Base-by-base conservation (phyloP, 352 stramenopile species). In the Phytopythium helicoides region DNA sequence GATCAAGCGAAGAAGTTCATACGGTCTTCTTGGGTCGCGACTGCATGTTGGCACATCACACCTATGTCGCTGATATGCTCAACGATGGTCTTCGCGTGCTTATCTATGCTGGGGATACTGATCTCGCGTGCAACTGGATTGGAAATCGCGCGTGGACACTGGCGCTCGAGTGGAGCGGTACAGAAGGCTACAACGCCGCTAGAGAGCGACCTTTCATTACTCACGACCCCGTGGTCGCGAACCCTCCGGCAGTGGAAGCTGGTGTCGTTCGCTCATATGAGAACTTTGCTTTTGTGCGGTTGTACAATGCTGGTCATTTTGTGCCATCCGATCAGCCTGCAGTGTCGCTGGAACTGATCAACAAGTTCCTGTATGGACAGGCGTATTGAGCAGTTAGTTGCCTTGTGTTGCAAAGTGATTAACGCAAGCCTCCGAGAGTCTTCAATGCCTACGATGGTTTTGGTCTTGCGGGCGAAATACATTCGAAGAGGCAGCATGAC, bases 51-150 rank as follows among this genome's bases (percentile, higher is more conserved):
- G 74, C 91, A 38, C 98, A 95, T 58, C 74, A 90, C 23, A 50
- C 77, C 16, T 81, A 90, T 41, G 68, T 98, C n/a, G 73, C 76
- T 1, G 86, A 89, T 33, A 62, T 99, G 48, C 70, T 99, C 12
- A 52, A 74, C 7, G 65, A 64, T 21, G 60, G 51, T 2, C 56
- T 87, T 15, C 76, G 75, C 6, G 91, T 97, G 23, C 68, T 98
- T 14, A 94, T 99, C 52, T 99, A 99, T 74, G 83, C 92, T n/a
- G 96, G 96, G 37, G 96, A 99, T 65, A 76, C 91, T 18, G 96
- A 99, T 59, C 93, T 98, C 55, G 96, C 98, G 59, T 98, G 92
- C 76, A 99, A 98, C 60, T 98, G 96, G 78, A 62, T 97, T 35
- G 95, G 94, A 11, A 97, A 97, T 50, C 61, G 95, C 55, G 93